Evolutionary conservation across 805 yeast species (phyloP).

Genomic region (Suhomyces tanzawaensis): DNA sequence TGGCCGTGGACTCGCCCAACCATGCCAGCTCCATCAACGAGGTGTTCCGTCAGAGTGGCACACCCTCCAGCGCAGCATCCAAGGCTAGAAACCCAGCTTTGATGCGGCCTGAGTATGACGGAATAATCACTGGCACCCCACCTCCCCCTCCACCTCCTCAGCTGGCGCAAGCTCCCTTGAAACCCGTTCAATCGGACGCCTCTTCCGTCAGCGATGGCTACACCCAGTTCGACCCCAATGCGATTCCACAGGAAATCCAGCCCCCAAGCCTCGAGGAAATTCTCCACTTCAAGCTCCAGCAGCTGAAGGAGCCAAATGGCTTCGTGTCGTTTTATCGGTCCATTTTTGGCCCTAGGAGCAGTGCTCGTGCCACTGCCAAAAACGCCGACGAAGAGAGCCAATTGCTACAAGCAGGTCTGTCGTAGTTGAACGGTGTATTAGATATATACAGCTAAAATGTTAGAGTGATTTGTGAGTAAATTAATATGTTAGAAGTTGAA

Average conservation of each 20-base stretch:
- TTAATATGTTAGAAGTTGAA: too few relatives aligned
- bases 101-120: slow-evolving; percentile 32
- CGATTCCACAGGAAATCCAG: slow-evolving; percentile 30
- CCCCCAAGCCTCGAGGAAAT: slow-evolving; percentile 34
- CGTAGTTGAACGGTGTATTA: too few relatives aligned
- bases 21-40: slow-evolving; percentile 12
- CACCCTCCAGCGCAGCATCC: slow-evolving; percentile 34
- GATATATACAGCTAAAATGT: too few relatives aligned
- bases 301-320: slow-evolving; percentile 13
- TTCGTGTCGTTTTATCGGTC: not conserved
- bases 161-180: slow-evolving; percentile 9
- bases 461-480: too few relatives aligned
- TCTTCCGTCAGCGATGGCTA: slow-evolving; percentile 11
- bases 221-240: slow-evolving; percentile 3
- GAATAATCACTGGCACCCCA: slow-evolving; percentile 29
- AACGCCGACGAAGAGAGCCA: slow-evolving; percentile 2
- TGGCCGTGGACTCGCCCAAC: not conserved
- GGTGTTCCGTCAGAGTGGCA: slow-evolving; percentile 17
- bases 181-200: slow-evolving; percentile 23
- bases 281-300: slow-evolving; percentile 21
- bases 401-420: too few relatives aligned
- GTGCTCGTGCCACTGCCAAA: not conserved
- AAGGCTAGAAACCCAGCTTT: slow-evolving; percentile 40
- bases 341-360: not conserved
- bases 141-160: slow-evolving; percentile 17